Evolutionary conservation across 148 eudicot genomes (phyloP).

Genomic region (Chenopodium berlandieri): DNA sequence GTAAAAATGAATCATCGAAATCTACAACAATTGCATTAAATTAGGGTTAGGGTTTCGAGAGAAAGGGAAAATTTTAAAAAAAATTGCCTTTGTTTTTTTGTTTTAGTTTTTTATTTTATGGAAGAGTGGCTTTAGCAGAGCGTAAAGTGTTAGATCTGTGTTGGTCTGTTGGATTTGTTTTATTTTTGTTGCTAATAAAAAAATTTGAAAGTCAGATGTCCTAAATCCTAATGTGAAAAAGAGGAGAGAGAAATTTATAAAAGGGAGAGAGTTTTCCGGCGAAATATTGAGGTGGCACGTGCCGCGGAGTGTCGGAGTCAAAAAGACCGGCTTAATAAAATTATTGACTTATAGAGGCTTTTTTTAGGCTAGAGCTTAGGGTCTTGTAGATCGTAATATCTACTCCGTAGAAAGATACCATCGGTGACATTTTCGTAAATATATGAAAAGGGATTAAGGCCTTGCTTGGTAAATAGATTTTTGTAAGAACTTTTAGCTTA

Average conservation of each 20-base stretch:
- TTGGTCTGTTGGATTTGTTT: conserved; percentile 20
- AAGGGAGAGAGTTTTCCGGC: conserved; percentile 44
- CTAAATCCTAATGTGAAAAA: neutral
- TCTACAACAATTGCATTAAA: conserved; percentile 19
- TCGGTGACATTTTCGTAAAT: too few relatives aligned
- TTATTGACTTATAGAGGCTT: too few relatives aligned
- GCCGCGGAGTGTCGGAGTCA: conserved; percentile 19
- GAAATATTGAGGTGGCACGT: conserved; percentile 47
- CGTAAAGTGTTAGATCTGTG: conserved; percentile 25
- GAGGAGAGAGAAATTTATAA: neutral
- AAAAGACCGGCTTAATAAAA: too few relatives aligned
- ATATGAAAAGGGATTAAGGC: too few relatives aligned
- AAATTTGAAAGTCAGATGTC: conserved; percentile 1
- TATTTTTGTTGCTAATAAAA: neutral
- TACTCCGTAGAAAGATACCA: too few relatives aligned
- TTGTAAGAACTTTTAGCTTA: too few relatives aligned
- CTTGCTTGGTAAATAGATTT: too few relatives aligned
- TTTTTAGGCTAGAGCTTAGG: too few relatives aligned
- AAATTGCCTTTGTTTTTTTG: too few relatives aligned
- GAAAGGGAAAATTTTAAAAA: neutral
- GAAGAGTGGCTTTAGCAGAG: conserved; percentile 13
- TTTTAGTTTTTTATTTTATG: neutral
- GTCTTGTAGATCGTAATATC: too few relatives aligned
- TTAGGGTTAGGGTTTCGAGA: conserved; percentile 29
- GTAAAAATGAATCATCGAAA: conserved; percentile 7